A percentile compares a stretch with the other conserved stretches of the same genome.
These are phyloP conservation scores for Gliomastix tumulicola DNA, from an alignment of 2,329 filamentous ascomycete genomes.

Conservation along the genomic window DNA sequence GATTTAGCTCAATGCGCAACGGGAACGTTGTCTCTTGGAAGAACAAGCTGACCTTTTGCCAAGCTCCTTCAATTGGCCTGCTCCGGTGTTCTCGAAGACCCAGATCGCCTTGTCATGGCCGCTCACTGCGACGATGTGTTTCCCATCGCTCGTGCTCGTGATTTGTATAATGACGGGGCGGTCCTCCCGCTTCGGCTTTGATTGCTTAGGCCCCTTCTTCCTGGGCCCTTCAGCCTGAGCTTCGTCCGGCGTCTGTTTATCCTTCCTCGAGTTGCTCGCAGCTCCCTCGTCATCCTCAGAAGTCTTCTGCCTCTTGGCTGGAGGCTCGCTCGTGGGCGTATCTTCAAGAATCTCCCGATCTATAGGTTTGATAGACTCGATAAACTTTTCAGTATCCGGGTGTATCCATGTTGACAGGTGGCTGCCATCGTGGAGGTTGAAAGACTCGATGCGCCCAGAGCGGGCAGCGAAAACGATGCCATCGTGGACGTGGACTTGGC, in stretches of 20 bases:
- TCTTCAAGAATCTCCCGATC: constrained; percentile 5
- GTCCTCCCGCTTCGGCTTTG: constrained; percentile 28
- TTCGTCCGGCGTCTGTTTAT: too few relatives aligned
- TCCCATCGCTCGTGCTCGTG: constrained; percentile 53
- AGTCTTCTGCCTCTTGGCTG: constrained; percentile 25
- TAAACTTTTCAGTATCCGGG: constrained; percentile 28
- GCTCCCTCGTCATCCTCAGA: constrained; percentile 11
- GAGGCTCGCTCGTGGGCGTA: constrained; percentile 16
- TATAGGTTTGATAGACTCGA: constrained; percentile 14
- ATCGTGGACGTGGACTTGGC: constrained; percentile 49
- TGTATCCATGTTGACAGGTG: constrained; percentile 57
- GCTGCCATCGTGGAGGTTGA: constrained; percentile 49
- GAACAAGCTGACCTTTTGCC: constrained; percentile 58
- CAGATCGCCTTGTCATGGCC: constrained; percentile 88
- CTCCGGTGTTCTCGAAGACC: constrained; percentile 63
- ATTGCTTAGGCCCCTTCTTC: too few relatives aligned
- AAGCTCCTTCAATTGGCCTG: constrained; percentile 56
- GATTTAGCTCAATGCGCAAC: constrained; percentile 1
- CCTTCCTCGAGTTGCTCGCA: too few relatives aligned
- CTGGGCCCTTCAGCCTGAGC: too few relatives aligned
- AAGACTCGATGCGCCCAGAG: constrained; percentile 64
- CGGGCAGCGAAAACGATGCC: constrained; percentile 65
- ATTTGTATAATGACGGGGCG: constrained; percentile 64
- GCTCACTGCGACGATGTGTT: constrained; percentile 70
- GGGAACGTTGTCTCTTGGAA: neutral